phyloP scores from a whole-genome alignment of 2,329 filamentous ascomycete genomes.

The Ophiostoma quercus region DNA sequence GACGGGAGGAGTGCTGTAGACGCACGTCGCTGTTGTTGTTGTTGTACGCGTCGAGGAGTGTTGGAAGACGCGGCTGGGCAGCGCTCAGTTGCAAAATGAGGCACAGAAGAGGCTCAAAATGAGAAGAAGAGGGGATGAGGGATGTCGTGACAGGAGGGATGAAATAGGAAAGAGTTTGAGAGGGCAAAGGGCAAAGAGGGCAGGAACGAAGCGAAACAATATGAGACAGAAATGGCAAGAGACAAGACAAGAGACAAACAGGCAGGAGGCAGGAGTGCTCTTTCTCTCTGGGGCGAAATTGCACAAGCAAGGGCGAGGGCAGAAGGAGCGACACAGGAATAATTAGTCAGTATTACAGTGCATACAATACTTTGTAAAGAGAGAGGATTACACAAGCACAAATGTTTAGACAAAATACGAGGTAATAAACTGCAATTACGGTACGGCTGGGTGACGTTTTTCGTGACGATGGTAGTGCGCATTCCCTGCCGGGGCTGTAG shows the following conservation, averaged over 20 bases:
- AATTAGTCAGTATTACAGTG: background rate
- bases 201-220: constrained; percentile 6
- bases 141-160: constrained; percentile 15
- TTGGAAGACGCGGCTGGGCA: background rate
- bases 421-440: background rate
- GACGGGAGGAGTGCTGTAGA: background rate
- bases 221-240: background rate
- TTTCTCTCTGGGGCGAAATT: constrained; percentile 12
- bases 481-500: background rate
- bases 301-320: background rate
- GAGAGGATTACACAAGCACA: background rate
- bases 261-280: constrained; percentile 12
- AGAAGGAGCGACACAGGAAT: background rate
- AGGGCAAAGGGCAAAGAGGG: background rate
- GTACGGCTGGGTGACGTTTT: background rate
- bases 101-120: background rate
- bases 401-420: background rate
- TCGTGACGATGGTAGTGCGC: background rate
- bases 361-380: background rate
- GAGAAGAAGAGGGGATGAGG: constrained; percentile 6
- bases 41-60: background rate
- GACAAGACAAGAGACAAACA: background rate
- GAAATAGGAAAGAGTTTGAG: background rate
- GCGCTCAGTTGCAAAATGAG: background rate
- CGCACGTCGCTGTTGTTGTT: constrained; percentile 8